Evolutionary conservation across 176 grass and related monocot species (phyloP).

Genomic region (bread wheat (Triticum aestivum)): DNA sequence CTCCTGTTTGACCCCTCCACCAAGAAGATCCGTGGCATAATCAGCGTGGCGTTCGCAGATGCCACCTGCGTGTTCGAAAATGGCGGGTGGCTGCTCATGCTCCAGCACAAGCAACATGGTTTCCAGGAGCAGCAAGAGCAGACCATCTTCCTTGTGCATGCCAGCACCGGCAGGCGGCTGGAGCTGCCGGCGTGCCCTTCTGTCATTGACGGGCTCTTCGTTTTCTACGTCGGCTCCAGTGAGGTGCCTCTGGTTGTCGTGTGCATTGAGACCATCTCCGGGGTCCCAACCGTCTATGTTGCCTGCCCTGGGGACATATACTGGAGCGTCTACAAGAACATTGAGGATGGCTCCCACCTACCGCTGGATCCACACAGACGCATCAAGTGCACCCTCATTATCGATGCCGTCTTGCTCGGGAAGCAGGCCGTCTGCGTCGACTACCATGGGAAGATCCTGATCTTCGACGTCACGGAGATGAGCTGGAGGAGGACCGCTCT

Average conservation of each 20-base stretch:
- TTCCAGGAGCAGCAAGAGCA: not conserved
- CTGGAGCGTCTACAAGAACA: not conserved
- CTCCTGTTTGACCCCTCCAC: not conserved
- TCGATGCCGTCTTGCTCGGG: not conserved
- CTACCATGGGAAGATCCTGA: not conserved
- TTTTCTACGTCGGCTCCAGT: not conserved
- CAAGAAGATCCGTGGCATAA: not conserved
- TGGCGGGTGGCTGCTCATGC: slow-evolving; percentile 1
- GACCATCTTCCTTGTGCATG: slow-evolving; percentile 8
- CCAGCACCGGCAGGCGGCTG: not conserved
- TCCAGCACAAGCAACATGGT: not conserved
- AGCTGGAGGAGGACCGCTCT: not conserved
- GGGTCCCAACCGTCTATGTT: not conserved
- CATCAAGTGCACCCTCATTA: not conserved
- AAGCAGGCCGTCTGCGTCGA: not conserved
- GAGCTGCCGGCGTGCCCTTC: not conserved
- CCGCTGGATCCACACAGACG: not conserved
- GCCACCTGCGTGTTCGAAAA: not conserved
- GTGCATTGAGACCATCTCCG: not conserved
- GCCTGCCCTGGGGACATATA: not conserved
- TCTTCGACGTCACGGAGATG: not conserved
- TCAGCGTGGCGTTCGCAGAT: not conserved
- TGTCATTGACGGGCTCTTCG: not conserved
- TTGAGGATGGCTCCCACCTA: not conserved
- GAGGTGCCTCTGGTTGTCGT: not conserved